Base-by-base conservation (phyloP, 192 early-diverging fungal species). In the Coemansia umbellata region DNA sequence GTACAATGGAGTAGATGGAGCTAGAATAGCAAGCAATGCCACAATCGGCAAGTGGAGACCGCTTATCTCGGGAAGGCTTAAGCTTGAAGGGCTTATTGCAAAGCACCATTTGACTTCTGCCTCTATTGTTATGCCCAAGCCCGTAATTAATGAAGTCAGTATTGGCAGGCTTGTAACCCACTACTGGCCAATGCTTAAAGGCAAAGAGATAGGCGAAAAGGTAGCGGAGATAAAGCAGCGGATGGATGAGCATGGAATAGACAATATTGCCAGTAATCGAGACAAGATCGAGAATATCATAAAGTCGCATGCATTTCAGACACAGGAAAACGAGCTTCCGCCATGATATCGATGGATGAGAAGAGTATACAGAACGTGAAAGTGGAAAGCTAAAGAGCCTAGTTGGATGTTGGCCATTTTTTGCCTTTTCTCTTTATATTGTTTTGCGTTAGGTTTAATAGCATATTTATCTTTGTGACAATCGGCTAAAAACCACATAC, bases 121-220 rank as follows among this genome's bases (percentile, higher is more conserved):
- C 6, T 24, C 43, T 5, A 56, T 76, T 15, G 55, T 78, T 17
- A 19, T 10, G 49, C 60, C 51, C 1, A 28, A 45, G 28, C 35
- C 53, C 3, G 52, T 51, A 17, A 52, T 31, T 8, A 56, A 70
- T 1, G 55, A 60, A 5, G 64, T 78, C 32, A 71, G 64, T 47
- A 59, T 78, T 15, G 74, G 74, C 3, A 45, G 56, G 0, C 53
- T 71, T 22, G 74, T 78, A 21, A 67, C 55, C 31, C 55, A 56
- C 49, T 50, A 37, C 27, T 71, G 66, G 74, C 74, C 74, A 0
- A 45, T 36, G 37, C 68, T 78, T 3, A 31, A 39, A 26, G 68
- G 68, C 35, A 54, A 30, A n/a, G 68, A 59, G 0, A 71, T 78
- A 33, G 68, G 74, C 21, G 8, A 10, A 3, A 69, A 68, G 15